These are phyloP conservation scores for Camellia granthamiana DNA, from an alignment of 148 eudicot genomes.

Conservation along the genomic window DNA sequence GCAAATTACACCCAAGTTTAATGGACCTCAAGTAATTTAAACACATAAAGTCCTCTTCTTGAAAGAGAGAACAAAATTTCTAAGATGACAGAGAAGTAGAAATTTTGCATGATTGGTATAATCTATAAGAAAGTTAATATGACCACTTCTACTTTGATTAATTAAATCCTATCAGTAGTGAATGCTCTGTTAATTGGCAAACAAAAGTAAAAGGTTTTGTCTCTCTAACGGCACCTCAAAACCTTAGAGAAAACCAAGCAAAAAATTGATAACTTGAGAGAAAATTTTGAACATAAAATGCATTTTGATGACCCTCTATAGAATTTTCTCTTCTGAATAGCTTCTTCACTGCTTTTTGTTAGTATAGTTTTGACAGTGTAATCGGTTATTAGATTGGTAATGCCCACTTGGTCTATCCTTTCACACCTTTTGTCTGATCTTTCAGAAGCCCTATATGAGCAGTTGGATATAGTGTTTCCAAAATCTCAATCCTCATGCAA, in stretches of 20 bases:
- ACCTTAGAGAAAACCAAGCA: too few species aligned
- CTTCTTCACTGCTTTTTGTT: not conserved
- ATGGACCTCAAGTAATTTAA: not conserved
- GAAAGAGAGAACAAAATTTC: not conserved
- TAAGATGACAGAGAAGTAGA: not conserved
- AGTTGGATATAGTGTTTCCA: not conserved
- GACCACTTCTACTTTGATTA: not conserved
- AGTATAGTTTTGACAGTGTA: not conserved
- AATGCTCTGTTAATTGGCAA: not conserved
- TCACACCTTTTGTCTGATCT: not conserved
- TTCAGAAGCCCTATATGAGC: not conserved
- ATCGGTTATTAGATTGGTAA: not conserved
- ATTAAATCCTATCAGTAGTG: not conserved
- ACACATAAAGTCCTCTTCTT: not conserved
- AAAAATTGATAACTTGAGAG: not conserved
- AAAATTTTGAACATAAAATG: not conserved
- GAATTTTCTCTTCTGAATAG: not conserved
- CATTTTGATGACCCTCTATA: not conserved
- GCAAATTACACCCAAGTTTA: slow-evolving; percentile 7
- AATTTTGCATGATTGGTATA: not conserved
- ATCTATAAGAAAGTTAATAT: not conserved
- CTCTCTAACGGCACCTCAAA: not conserved
- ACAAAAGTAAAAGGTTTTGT: not conserved
- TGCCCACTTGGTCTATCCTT: slow-evolving; percentile 1
- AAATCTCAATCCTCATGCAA: not conserved